Evolutionary conservation across 148 eudicot genomes (phyloP), one percentile per base, ranked within the genome.

Genomic region (Cornus controversa): DNA sequence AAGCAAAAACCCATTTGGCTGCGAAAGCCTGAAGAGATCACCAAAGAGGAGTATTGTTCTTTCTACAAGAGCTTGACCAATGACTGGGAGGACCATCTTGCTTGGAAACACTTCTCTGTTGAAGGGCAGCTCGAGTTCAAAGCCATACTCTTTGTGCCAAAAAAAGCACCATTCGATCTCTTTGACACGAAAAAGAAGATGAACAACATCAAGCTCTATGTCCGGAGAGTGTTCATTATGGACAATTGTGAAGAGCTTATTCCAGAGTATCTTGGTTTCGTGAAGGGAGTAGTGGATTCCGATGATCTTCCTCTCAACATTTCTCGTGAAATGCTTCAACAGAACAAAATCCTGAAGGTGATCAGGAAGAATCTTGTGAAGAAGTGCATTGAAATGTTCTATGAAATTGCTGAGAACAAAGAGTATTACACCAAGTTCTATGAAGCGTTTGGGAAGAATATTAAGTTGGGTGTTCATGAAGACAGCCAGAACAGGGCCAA

Each of bases 1-100:
- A 76, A 76, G 72, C 80, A 81, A 67, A 81, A 81, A 66, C 83
- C 83, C 26, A 81, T 81, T 26, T 81, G 83, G 83, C 76, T 81
- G 65, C 70, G 83, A 34, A 81, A 81, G 76, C 80, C 83, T 2
- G 80, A 76, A 10, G 83, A 81, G 72, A 57, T 81, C 27, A 76
- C 76, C 9, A 81, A 77, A 63, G 83, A 81, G 64, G 83, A 81
- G 26, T 81, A 81, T 15, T 71, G 77, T 24, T 45, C 83, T 8
- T 81, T 81, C 80, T 81, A 81, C 75, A 81, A 81, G 54, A 81
- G 83, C 36, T 45, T 81, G 47, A 76, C 80, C 65, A 81, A 81
- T 37, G 83, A 81, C 29, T 81, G 83, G 83, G 83, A 76, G 69
- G 83, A 81, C 15, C 83, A 53, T 62, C 75, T 76, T 60, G 76